These are phyloP conservation scores for Amoebophrya sp. DNA, from an alignment of 169 alveolate species.

Conservation along the genomic window DNA sequence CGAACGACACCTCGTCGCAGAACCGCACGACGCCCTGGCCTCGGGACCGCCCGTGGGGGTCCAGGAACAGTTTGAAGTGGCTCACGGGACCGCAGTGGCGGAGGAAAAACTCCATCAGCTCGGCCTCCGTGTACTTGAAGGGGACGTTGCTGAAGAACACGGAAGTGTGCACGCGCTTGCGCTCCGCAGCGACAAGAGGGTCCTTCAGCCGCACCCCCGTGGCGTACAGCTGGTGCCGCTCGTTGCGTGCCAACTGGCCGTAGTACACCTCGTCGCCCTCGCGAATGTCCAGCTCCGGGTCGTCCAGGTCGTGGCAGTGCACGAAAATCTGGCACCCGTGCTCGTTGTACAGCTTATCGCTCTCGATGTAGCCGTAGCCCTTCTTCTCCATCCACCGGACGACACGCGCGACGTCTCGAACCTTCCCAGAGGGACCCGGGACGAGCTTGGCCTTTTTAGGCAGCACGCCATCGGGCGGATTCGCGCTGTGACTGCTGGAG, in stretches of 20 bases:
- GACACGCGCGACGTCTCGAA: background rate
- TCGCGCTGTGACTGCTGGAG: too few species aligned
- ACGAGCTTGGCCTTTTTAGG: too few species aligned
- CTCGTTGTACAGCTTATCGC: background rate
- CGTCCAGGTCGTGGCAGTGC: background rate
- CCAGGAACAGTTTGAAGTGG: conserved; percentile 4
- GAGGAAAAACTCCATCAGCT: background rate
- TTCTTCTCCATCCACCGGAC: background rate
- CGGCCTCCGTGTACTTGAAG: background rate
- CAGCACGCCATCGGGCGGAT: too few species aligned
- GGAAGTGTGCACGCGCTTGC: too few species aligned
- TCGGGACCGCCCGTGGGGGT: background rate
- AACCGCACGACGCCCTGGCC: conserved; percentile 18
- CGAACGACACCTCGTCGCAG: background rate
- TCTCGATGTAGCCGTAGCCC: conserved; percentile 6
- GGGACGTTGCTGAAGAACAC: background rate
- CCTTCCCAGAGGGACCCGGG: background rate
- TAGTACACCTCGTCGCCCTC: conserved; percentile 6
- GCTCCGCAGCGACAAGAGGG: too few species aligned
- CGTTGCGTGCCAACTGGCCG: background rate
- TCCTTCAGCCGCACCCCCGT: background rate
- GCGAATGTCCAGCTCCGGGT: background rate
- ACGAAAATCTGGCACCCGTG: background rate
- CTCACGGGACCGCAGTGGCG: background rate
- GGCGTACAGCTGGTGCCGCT: background rate